Evolutionary conservation across 1,284 basidiomycete genomes (phyloP).

Genomic region (Trametes polyzona): DNA sequence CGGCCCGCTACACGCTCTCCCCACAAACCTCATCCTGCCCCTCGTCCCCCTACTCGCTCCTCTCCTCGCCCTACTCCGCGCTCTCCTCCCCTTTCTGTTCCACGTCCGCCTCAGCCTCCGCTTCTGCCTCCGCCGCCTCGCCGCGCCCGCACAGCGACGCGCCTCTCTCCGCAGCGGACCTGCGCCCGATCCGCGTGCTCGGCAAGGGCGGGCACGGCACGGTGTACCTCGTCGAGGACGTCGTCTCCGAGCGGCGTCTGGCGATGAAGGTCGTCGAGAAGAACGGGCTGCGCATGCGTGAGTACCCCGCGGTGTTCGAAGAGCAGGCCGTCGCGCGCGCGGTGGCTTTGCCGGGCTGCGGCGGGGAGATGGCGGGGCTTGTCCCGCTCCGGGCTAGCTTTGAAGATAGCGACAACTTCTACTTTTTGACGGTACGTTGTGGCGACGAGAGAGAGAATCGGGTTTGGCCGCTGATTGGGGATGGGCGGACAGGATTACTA

Average conservation of each 20-base stretch:
- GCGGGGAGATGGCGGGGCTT: constrained; percentile 11
- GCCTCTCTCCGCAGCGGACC: constrained; percentile 25
- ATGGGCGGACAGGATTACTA: constrained; percentile 26
- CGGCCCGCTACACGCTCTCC: not conserved
- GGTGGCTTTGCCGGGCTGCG: not conserved
- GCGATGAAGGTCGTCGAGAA: constrained; percentile 37
- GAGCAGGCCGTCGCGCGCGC: constrained; percentile 22
- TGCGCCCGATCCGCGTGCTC: constrained; percentile 27
- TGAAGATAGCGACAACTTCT: constrained; percentile 38
- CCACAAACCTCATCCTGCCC: constrained; percentile 4
- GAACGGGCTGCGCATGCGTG: constrained; percentile 23
- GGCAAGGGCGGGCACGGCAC: constrained; percentile 35
- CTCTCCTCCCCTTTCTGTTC: not conserved
- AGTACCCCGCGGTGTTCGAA: constrained; percentile 27
- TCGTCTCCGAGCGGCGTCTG: constrained; percentile 19
- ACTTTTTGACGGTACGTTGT: constrained; percentile 32
- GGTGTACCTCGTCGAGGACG: constrained; percentile 33
- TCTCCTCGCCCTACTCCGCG: constrained; percentile 12
- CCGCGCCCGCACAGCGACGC: not conserved
- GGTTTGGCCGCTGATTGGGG: not conserved
- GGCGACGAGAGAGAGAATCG: not conserved
- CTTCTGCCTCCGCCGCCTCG: too few relatives aligned
- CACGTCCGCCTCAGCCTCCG: too few relatives aligned
- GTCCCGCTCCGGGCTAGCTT: constrained; percentile 30
- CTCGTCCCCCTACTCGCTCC: constrained; percentile 4